phyloP scores from a whole-genome alignment of 768 basidiomycete genomes.

The Boletus eberwhitei region DNA sequence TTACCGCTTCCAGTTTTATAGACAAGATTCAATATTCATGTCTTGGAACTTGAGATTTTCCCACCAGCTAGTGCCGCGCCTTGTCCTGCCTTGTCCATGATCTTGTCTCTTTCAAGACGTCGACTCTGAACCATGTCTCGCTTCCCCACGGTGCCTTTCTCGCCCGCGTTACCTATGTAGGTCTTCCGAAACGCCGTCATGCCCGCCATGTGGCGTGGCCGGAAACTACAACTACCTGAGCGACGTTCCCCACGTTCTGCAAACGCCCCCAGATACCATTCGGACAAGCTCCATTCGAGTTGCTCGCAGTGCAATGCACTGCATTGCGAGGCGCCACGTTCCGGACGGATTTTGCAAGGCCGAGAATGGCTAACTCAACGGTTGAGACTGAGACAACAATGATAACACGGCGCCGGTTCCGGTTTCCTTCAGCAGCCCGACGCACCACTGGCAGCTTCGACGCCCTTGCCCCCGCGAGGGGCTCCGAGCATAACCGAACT shows the following conservation, averaged over 20 bases:
- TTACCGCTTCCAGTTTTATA: background rate
- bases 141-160: background rate
- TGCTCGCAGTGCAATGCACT: background rate
- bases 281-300: background rate
- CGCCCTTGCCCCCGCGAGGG: too few relatives aligned
- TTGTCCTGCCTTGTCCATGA: background rate
- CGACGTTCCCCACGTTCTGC: slow-evolving; percentile 9
- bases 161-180: background rate
- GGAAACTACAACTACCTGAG: background rate
- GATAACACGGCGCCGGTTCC: background rate
- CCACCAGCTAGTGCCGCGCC: background rate
- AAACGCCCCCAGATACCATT: background rate
- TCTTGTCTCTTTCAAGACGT: background rate
- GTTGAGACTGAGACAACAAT: background rate
- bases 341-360: background rate
- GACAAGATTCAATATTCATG: background rate
- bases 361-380: background rate
- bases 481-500: background rate
- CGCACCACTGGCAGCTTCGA: background rate
- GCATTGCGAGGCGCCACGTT: slow-evolving; percentile 6
- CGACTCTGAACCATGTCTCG: background rate
- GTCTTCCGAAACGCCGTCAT: background rate
- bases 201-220: background rate
- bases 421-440: background rate
- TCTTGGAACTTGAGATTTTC: background rate